These are phyloP conservation scores for Tetradesmus lagerheimii DNA, from an alignment of 139 green algal genomes.

Conservation along the genomic window DNA sequence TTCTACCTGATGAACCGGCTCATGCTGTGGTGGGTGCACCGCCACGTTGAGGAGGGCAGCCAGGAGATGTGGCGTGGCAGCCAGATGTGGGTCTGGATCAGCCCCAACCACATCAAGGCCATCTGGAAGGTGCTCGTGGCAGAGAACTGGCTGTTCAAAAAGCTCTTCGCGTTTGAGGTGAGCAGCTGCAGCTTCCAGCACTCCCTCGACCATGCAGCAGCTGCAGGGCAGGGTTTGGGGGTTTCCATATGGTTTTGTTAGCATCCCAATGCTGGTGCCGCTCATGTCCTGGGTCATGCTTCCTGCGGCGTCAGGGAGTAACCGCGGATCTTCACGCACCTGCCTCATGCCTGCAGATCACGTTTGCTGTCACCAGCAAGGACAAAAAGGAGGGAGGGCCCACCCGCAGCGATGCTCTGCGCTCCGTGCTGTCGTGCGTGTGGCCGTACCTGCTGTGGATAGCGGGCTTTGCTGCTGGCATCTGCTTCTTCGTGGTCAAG, in stretches of 20 bases:
- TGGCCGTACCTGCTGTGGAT: conserved; percentile 34
- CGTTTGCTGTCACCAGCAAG: conserved; percentile 24
- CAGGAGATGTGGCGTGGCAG: conserved; percentile 43
- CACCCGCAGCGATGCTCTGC: conserved; percentile 9
- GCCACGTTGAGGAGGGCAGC: neutral
- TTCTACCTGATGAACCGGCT: neutral
- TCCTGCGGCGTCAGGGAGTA: too few relatives aligned
- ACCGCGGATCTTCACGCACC: neutral
- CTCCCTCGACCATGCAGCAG: too few relatives aligned
- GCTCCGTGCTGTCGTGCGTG: neutral
- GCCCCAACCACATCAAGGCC: conserved; percentile 28
- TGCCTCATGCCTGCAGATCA: neutral
- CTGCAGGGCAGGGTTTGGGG: neutral
- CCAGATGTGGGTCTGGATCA: conserved; percentile 41
- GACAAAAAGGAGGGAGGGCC: neutral
- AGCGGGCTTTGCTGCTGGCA: neutral
- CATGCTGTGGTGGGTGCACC: conserved; percentile 27
- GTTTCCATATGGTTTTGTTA: too few relatives aligned
- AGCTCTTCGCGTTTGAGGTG: conserved; percentile 17
- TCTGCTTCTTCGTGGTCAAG: conserved; percentile 23
- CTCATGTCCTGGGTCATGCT: too few relatives aligned
- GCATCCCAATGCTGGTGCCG: too few relatives aligned
- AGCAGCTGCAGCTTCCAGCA: too few relatives aligned
- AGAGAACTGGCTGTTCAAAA: conserved; percentile 33
- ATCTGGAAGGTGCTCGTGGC: conserved; percentile 39